Evolutionary conservation across 2,329 filamentous ascomycete species (phyloP).

Genomic region (Sporothrix globosa): DNA sequence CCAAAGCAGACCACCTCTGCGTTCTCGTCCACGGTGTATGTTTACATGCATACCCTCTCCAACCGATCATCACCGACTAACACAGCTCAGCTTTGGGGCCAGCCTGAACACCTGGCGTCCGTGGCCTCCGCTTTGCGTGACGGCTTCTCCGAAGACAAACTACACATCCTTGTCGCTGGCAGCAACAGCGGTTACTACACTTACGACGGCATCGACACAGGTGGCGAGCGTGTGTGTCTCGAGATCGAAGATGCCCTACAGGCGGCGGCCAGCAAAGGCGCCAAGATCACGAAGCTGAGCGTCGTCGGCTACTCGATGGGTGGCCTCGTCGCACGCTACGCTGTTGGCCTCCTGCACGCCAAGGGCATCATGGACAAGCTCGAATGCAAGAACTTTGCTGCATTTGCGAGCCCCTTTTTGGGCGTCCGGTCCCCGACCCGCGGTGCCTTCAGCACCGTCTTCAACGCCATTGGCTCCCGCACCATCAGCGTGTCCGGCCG

Average conservation of each 20-base stretch:
- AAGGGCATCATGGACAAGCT: conserved; percentile 79
- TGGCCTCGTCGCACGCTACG: conserved; percentile 83
- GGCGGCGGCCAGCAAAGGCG: conserved; percentile 61
- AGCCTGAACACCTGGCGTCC: conserved; percentile 71
- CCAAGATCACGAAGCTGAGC: conserved; percentile 78
- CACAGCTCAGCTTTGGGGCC: conserved; percentile 69
- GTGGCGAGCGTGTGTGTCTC: conserved; percentile 67
- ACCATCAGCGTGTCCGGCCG: conserved; percentile 81
- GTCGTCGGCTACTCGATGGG: conserved; percentile 89
- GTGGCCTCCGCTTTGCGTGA: conserved; percentile 68
- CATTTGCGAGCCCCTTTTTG: conserved; percentile 83
- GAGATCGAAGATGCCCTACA: conserved; percentile 67
- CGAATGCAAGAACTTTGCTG: conserved; percentile 88
- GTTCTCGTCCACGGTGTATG: conserved; percentile 75
- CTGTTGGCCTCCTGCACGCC: conserved; percentile 79
- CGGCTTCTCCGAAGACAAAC: conserved; percentile 61
- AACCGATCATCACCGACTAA: not conserved
- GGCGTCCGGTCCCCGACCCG: conserved; percentile 71
- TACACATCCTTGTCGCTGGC: conserved; percentile 72
- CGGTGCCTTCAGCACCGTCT: conserved; percentile 68
- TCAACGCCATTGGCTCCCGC: conserved; percentile 81
- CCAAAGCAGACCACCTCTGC: conserved; percentile 69
- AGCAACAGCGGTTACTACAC: conserved; percentile 74
- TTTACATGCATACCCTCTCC: not conserved
- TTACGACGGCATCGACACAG: conserved; percentile 70